phyloP scores from a whole-genome alignment of 2,329 filamentous ascomycete species.

The Fusarium beomiforme region DNA sequence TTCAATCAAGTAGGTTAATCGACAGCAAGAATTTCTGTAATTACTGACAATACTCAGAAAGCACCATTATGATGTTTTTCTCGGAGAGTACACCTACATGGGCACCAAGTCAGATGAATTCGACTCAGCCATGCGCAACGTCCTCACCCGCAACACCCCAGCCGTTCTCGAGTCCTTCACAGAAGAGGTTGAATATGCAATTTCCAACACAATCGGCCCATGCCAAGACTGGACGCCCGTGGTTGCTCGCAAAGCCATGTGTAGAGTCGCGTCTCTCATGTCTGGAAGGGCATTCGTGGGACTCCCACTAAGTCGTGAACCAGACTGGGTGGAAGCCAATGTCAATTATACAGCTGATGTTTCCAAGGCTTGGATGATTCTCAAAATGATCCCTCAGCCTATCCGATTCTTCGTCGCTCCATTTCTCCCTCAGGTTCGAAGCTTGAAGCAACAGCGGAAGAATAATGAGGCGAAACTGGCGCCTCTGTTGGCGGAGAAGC shows the following conservation, averaged over 20 bases:
- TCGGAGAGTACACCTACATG: background rate
- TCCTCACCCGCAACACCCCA: background rate
- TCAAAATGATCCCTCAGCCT: background rate
- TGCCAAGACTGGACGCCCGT: background rate
- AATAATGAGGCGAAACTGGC: background rate
- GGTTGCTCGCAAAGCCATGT: background rate
- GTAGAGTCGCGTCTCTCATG: background rate
- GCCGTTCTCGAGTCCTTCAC: background rate
- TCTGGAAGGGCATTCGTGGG: background rate
- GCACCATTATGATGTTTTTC: background rate
- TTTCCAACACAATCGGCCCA: background rate
- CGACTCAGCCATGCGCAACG: background rate
- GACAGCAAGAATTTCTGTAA: no score
- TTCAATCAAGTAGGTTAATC: background rate
- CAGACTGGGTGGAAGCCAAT: background rate
- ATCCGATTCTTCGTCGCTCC: background rate
- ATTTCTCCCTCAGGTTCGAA: background rate
- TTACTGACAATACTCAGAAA: background rate
- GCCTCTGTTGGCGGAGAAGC: background rate
- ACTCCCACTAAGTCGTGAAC: background rate
- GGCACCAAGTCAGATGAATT: background rate
- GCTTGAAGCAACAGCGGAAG: background rate
- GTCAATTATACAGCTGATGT: background rate
- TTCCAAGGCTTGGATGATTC: background rate
- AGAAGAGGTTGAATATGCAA: background rate